These are phyloP conservation scores for Boletus sp. DNA, from an alignment of 768 basidiomycete genomes.

Conservation along the genomic window DNA sequence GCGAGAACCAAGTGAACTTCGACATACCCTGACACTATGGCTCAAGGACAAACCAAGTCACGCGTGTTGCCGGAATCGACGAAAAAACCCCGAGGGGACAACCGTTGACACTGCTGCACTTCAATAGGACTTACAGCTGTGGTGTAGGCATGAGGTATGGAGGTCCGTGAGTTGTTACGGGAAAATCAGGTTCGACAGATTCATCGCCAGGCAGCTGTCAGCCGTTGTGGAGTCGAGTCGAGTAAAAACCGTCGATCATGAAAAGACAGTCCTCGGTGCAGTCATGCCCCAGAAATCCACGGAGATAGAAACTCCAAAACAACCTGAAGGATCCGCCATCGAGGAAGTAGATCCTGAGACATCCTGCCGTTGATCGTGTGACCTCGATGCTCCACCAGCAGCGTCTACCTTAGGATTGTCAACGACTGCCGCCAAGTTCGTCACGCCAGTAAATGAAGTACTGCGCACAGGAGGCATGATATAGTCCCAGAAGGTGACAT, in stretches of 20 bases:
- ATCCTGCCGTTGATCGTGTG: not conserved
- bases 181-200: not conserved
- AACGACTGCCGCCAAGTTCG: not conserved
- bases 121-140: not conserved
- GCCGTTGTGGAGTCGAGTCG: not conserved
- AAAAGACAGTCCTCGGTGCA: not conserved
- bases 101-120: not conserved
- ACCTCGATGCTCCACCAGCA: not conserved
- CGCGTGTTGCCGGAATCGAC: not conserved
- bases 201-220: not conserved
- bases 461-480: not conserved
- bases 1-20: not conserved
- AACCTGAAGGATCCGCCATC: not conserved
- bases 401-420: not conserved
- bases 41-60: not conserved
- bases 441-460: not conserved
- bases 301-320: not conserved
- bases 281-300: not conserved
- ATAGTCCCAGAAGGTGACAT: not conserved
- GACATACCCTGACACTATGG: not conserved
- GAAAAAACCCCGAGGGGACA: not conserved
- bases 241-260: not conserved
- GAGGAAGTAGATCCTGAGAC: not conserved
- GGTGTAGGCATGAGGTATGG: not conserved
- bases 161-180: not conserved